phyloP scores from a whole-genome alignment of 2,329 filamentous ascomycete species.

The Aspergillus sp. region DNA sequence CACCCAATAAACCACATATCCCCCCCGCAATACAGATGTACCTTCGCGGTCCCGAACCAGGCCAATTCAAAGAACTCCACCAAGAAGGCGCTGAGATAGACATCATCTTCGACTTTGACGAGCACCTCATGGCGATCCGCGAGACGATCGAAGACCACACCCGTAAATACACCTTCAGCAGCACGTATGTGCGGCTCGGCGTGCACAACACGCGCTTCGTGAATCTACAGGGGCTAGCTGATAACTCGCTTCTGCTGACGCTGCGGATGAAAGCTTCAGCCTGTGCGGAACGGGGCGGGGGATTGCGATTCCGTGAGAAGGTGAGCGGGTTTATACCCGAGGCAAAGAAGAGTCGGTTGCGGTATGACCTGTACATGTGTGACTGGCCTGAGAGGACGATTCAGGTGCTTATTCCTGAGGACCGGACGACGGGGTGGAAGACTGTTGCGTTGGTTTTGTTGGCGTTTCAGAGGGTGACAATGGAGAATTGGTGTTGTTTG shows the following conservation, averaged over 20 bases:
- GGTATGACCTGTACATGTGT: conserved; percentile 13
- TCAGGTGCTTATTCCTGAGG: conserved; percentile 18
- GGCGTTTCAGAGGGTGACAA: conserved; percentile 19
- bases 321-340: conserved; percentile 13
- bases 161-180: not conserved
- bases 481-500: conserved; percentile 17
- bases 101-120: conserved; percentile 18
- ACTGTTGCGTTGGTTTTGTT: conserved; percentile 23
- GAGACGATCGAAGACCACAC: conserved; percentile 12
- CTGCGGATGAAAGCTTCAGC: conserved; percentile 11
- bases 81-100: conserved; percentile 16
- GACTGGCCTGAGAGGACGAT: conserved; percentile 13
- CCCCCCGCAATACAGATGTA: conserved; percentile 10
- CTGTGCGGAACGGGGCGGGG: conserved; percentile 9
- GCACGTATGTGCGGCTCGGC: conserved; percentile 9
- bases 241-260: conserved; percentile 22
- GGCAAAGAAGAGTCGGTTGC: conserved; percentile 12
- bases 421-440: conserved; percentile 19
- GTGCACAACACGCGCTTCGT: conserved; percentile 15
- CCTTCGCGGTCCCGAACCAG: conserved; percentile 9
- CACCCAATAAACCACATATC: conserved; percentile 2
- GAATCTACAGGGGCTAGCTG: conserved; percentile 23
- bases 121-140: conserved; percentile 13
- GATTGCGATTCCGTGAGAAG: conserved; percentile 15
- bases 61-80: conserved; percentile 12